Conservation (phyloP, 73 alveolate species). For the Blepharisma stoltei region DNA sequence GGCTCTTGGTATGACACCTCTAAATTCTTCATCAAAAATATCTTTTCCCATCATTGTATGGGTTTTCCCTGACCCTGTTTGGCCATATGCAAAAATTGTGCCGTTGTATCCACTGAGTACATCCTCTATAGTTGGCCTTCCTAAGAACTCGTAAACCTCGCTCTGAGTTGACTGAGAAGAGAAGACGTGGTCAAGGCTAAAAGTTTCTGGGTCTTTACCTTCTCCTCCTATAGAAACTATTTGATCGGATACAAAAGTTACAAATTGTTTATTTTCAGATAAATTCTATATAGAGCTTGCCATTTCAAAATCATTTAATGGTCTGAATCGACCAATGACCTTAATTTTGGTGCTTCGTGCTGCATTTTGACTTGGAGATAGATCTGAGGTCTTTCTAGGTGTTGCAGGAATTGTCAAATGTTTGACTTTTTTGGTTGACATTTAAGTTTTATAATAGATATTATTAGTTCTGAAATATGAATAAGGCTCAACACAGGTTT, state of each 20-base stretch:
- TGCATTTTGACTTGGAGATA: too few species aligned
- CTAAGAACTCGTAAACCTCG: slow-evolving; percentile 51
- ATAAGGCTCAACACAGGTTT: too few species aligned
- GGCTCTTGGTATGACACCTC: slow-evolving; percentile 84
- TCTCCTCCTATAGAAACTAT: background rate
- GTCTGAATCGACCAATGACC: slow-evolving; percentile 6
- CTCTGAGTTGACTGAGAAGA: slow-evolving; percentile 45
- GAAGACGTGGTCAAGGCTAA: slow-evolving; percentile 49
- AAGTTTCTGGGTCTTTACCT: slow-evolving; percentile 10
- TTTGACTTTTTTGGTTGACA: too few species aligned
- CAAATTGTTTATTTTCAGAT: background rate
- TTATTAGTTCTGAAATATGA: too few species aligned
- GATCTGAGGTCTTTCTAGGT: too few species aligned
- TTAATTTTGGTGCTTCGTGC: background rate
- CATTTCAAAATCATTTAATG: background rate
- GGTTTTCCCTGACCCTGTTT: slow-evolving; percentile 98
- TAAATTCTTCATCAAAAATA: slow-evolving; percentile 50
- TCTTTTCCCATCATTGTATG: slow-evolving; percentile 96
- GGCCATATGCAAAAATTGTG: slow-evolving; percentile 95
- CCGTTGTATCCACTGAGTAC: slow-evolving; percentile 93
- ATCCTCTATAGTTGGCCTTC: slow-evolving; percentile 48
- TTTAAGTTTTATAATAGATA: too few species aligned
- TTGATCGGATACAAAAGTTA: background rate
- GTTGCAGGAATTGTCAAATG: too few species aligned
- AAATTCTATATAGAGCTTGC: background rate